Evolutionary conservation across 2,329 filamentous ascomycete species (phyloP).

Genomic region (Stenocarpella maydis): DNA sequence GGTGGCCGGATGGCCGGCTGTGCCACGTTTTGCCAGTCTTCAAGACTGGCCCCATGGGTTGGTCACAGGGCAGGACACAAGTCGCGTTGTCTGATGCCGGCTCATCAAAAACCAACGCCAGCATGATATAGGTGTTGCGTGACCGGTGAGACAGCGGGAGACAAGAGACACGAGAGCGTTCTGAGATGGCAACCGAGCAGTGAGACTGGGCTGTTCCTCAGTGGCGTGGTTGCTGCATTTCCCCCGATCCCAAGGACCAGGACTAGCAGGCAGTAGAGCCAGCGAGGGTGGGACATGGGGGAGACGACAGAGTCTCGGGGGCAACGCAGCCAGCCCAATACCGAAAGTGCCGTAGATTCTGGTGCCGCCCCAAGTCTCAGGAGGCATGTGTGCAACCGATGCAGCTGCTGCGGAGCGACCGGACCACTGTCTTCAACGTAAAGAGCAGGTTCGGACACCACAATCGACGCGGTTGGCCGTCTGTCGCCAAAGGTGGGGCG

Average conservation of each 20-base stretch:
- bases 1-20: background rate
- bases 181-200: background rate
- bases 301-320: constrained; percentile 16
- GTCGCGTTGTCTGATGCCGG: constrained; percentile 15
- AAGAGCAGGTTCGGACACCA: background rate
- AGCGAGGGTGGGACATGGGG: constrained; percentile 9
- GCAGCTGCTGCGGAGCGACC: constrained; percentile 32
- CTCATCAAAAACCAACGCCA: background rate
- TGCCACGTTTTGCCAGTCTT: constrained; percentile 1
- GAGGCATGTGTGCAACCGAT: constrained; percentile 16
- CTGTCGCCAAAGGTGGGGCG: constrained; percentile 9
- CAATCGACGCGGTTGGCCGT: constrained; percentile 23
- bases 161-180: background rate
- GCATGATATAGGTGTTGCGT: constrained; percentile 26
- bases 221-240: constrained; percentile 27
- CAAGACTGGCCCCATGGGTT: background rate
- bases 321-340: constrained; percentile 23
- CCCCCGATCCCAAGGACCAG: background rate
- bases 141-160: constrained; percentile 13
- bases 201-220: constrained; percentile 4
- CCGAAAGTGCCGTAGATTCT: constrained; percentile 28
- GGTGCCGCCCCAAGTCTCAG: constrained; percentile 3
- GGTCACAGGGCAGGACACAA: background rate
- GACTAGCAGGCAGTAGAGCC: background rate
- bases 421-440: constrained; percentile 20